phyloP scores from a whole-genome alignment of 495 filamentous ascomycete genomes.

The Talaromyces ruber region DNA sequence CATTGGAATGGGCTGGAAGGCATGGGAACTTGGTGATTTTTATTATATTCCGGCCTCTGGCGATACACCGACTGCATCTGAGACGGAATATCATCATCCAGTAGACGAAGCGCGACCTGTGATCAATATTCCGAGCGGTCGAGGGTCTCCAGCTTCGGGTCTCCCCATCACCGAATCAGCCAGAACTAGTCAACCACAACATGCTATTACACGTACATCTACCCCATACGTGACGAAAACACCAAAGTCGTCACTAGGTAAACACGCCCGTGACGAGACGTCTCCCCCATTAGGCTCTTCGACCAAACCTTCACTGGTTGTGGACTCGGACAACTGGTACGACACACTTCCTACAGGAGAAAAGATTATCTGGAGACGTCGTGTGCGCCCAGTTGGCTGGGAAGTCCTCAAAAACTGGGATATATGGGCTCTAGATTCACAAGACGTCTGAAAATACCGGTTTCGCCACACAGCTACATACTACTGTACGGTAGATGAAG shows the following conservation, averaged over 20 bases:
- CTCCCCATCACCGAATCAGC: neutral
- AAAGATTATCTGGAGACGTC: slow-evolving; percentile 17
- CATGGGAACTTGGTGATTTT: slow-evolving; percentile 26
- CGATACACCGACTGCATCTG: neutral
- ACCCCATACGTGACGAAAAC: neutral
- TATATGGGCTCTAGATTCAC: slow-evolving; percentile 33
- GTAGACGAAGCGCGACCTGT: neutral
- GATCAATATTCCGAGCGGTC: neutral
- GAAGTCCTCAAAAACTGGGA: slow-evolving; percentile 35
- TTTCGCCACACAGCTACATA: neutral
- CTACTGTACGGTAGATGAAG: neutral
- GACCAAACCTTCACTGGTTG: neutral
- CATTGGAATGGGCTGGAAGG: slow-evolving; percentile 32
- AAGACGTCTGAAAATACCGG: slow-evolving; percentile 14
- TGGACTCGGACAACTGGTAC: neutral
- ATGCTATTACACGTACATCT: neutral
- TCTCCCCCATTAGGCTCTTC: neutral
- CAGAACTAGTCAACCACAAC: neutral
- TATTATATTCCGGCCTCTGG: slow-evolving; percentile 19
- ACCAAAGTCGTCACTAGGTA: slow-evolving; percentile 12
- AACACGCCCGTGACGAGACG: slow-evolving; percentile 15
- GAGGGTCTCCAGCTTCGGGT: neutral
- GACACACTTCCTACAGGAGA: slow-evolving; percentile 7
- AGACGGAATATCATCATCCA: neutral
- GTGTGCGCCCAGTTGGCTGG: slow-evolving; percentile 29